Conservation (phyloP, 306 rosid species). For the Canavalia gladiata region DNA sequence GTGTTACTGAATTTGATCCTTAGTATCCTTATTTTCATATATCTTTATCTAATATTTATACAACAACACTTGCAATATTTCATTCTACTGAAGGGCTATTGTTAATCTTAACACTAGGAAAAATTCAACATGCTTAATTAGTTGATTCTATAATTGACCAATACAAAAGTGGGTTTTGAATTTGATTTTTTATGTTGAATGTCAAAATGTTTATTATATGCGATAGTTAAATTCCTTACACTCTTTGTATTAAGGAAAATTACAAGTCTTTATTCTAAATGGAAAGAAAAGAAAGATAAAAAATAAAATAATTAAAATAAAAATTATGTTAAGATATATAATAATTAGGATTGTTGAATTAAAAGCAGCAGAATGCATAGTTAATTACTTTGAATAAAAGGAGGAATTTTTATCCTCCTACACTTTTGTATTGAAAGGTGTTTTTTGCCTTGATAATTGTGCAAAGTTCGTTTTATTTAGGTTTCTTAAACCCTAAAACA, state of each 20-base stretch:
- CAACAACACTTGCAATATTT: not conserved
- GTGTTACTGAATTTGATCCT: not conserved
- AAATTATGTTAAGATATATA: no score
- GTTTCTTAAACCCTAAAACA: not conserved
- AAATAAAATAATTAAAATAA: no score
- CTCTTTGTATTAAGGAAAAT: not conserved
- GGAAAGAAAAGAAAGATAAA: no score
- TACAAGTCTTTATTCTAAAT: no score
- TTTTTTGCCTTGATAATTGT: slow-evolving; percentile 1
- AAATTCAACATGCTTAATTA: no score
- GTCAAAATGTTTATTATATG: not conserved
- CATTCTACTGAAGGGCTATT: not conserved
- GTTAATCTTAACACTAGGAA: not conserved
- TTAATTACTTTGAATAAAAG: not conserved
- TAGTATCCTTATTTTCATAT: not conserved
- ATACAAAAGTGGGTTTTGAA: not conserved
- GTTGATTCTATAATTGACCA: not conserved
- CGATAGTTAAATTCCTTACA: not conserved
- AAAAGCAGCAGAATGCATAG: not conserved
- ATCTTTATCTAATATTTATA: not conserved
- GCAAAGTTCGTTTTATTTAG: not conserved
- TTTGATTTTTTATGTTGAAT: not conserved
- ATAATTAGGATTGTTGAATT: no score
- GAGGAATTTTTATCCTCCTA: not conserved
- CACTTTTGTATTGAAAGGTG: not conserved